These are phyloP conservation scores for Hypoxylon crocopeplum DNA, from an alignment of 495 filamentous ascomycete species.

Conservation along the genomic window DNA sequence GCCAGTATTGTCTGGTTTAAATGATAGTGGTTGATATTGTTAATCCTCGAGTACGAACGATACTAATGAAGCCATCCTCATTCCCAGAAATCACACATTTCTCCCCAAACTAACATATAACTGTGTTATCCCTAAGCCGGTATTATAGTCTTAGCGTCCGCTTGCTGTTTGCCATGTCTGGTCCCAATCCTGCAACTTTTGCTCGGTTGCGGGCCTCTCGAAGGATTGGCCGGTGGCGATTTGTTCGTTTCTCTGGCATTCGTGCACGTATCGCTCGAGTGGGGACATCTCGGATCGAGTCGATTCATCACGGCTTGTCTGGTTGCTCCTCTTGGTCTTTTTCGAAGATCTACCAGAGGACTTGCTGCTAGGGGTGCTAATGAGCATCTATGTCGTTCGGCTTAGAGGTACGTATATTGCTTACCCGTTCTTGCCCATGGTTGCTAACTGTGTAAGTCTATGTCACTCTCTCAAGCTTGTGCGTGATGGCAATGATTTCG, in stretches of 20 bases:
- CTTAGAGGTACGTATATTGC: too few relatives aligned
- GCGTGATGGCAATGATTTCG: too few relatives aligned
- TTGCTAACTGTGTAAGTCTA: too few relatives aligned
- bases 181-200: not conserved
- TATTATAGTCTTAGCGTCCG: not conserved
- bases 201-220: not conserved
- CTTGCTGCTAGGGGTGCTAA: too few relatives aligned
- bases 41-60: not conserved
- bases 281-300: not conserved
- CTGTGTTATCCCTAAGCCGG: too few relatives aligned
- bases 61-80: not conserved
- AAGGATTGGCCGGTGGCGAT: constrained; percentile 1
- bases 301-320: not conserved
- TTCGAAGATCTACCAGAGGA: not conserved
- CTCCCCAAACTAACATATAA: not conserved
- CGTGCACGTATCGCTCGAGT: not conserved
- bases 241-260: constrained; percentile 11
- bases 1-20: not conserved
- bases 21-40: not conserved
- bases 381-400: too few relatives aligned
- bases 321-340: not conserved
- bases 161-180: constrained; percentile 12
- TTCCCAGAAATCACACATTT: not conserved
- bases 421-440: too few relatives aligned
- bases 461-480: too few relatives aligned